Percentiles rank a stretch among this genome's conserved stretches.
Evolutionary conservation across 805 yeast genomes (phyloP).

Genomic region (Yamadazyma sp.): DNA sequence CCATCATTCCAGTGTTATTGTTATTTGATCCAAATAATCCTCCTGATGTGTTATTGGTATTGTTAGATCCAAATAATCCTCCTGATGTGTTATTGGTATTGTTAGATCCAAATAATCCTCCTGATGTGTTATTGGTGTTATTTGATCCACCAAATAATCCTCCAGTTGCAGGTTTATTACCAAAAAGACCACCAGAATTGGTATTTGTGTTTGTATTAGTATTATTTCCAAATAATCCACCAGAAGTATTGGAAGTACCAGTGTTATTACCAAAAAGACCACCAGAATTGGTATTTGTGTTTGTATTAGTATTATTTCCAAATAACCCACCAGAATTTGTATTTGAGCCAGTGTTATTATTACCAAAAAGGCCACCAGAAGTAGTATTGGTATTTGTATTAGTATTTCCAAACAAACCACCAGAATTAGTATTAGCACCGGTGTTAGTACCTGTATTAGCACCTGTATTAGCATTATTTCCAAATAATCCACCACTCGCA

Average conservation of each 20-base stretch:
- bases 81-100: background rate
- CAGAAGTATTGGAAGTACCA: conserved; percentile 12
- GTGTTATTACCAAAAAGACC: conserved; percentile 25
- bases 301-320: conserved; percentile 14
- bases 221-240: conserved; percentile 22
- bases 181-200: conserved; percentile 29
- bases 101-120: conserved; percentile 14
- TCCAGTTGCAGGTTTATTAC: conserved; percentile 6
- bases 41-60: conserved; percentile 9
- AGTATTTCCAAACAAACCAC: conserved; percentile 12
- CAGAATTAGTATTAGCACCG: conserved; percentile 11
- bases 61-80: conserved; percentile 11
- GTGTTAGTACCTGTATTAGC: conserved; percentile 4
- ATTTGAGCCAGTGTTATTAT: conserved; percentile 7
- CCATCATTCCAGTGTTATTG: conserved; percentile 18
- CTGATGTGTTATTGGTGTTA: conserved; percentile 1
- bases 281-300: conserved; percentile 13
- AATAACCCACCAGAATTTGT: conserved; percentile 16
- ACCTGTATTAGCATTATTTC: conserved; percentile 1
- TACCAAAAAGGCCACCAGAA: conserved; percentile 7
- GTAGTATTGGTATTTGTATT: background rate
- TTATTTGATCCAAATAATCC: conserved; percentile 13
- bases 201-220: conserved; percentile 8
- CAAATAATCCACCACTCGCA: conserved; percentile 26
- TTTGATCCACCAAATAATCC: conserved; percentile 15